phyloP scores from a whole-genome alignment of 306 rosid species.

The Urtica urens region DNA sequence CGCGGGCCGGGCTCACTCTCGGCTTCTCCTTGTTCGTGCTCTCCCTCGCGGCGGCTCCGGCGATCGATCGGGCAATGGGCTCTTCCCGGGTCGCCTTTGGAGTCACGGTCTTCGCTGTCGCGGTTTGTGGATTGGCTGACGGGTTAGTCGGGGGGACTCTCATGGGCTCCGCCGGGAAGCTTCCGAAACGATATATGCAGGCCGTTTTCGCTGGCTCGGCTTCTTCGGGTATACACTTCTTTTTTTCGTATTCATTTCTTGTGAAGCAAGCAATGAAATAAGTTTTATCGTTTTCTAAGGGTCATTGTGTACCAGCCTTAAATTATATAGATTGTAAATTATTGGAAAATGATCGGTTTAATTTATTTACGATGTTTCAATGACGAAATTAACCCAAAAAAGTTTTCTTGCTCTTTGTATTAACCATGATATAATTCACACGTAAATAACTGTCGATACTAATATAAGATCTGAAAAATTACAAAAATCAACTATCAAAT shows the following conservation, averaged over 20 bases:
- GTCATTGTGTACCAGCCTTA: too few relatives aligned
- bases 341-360: too few relatives aligned
- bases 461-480: too few relatives aligned
- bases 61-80: conserved; percentile 48
- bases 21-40: conserved; percentile 44
- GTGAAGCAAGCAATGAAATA: conserved; percentile 1
- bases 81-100: conserved; percentile 35
- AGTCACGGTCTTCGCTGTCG: conserved; percentile 29
- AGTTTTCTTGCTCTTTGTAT: too few relatives aligned
- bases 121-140: conserved; percentile 53
- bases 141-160: conserved; percentile 77
- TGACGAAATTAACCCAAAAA: too few relatives aligned
- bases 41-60: conserved; percentile 60
- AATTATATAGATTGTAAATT: too few relatives aligned
- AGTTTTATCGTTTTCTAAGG: too few relatives aligned
- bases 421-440: too few relatives aligned
- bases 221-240: conserved; percentile 54
- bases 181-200: conserved; percentile 86
- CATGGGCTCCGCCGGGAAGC: conserved; percentile 89
- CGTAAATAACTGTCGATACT: too few relatives aligned
- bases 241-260: conserved; percentile 2
- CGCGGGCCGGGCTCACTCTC: conserved; percentile 48
- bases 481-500: too few relatives aligned
- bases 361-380: too few relatives aligned
- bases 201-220: conserved; percentile 96